Percentiles rank a stretch among this genome's conserved stretches.
These are phyloP conservation scores for Vararia minispora DNA, from an alignment of 768 basidiomycete species.

Conservation along the genomic window DNA sequence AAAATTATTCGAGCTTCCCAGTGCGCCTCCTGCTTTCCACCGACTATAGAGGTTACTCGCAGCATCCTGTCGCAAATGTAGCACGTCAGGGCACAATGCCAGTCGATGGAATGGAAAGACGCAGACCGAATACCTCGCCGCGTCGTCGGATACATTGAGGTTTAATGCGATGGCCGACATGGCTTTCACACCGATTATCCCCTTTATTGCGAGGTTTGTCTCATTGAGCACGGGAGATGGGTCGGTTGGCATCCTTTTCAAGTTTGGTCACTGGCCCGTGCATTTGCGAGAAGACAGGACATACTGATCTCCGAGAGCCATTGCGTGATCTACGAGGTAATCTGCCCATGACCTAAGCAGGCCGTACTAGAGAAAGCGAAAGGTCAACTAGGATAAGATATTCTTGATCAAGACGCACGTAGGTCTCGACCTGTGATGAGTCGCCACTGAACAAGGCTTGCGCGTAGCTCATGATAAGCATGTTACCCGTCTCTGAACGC, in stretches of 20 bases:
- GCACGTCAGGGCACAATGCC: too few relatives aligned
- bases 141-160: neutral
- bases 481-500: slow-evolving; percentile 20
- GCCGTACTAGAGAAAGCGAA: slow-evolving; percentile 11
- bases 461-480: slow-evolving; percentile 24
- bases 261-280: too few relatives aligned
- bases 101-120: too few relatives aligned
- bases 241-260: slow-evolving; percentile 10
- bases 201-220: slow-evolving; percentile 64
- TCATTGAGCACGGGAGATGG: slow-evolving; percentile 34
- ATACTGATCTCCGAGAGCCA: slow-evolving; percentile 41
- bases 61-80: slow-evolving; percentile 1
- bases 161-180: slow-evolving; percentile 42
- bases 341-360: slow-evolving; percentile 22
- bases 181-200: slow-evolving; percentile 53
- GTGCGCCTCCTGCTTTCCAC: slow-evolving; percentile 5
- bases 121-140: too few relatives aligned
- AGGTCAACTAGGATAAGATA: neutral
- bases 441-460: slow-evolving; percentile 20
- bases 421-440: slow-evolving; percentile 14
- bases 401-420: slow-evolving; percentile 4
- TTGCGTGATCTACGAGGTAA: slow-evolving; percentile 24
- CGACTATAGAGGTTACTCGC: slow-evolving; percentile 2
- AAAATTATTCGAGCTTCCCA: slow-evolving; percentile 2
- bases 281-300: too few relatives aligned